Conservation (phyloP, 164 flowering plant species). For the Piper betle region DNA sequence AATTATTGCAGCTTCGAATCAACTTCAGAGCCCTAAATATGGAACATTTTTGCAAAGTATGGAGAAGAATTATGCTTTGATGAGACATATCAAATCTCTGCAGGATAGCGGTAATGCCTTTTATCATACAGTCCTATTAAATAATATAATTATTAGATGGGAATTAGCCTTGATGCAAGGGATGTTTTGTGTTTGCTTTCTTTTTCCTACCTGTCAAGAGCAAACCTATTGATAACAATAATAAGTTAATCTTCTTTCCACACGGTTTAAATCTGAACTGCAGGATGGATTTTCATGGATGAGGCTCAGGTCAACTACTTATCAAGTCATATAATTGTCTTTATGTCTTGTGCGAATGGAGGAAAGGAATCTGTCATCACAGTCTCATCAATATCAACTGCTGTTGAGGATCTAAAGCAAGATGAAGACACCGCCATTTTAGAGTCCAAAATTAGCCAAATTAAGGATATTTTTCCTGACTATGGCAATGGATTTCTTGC, state of each 20-base stretch:
- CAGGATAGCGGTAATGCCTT: background rate
- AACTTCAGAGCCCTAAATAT: conserved; percentile 19
- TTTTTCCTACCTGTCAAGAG: background rate
- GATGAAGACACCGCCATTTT: conserved; percentile 67
- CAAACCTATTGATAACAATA: too few species aligned
- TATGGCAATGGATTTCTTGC: conserved; percentile 77
- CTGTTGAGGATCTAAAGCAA: conserved; percentile 10
- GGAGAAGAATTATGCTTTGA: conserved; percentile 33
- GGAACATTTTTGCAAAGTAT: conserved; percentile 57
- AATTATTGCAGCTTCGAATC: conserved; percentile 27
- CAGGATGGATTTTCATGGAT: conserved; percentile 83
- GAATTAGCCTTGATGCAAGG: background rate
- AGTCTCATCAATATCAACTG: conserved; percentile 10
- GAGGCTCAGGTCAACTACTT: conserved; percentile 58
- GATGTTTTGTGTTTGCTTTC: background rate
- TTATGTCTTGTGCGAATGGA: conserved; percentile 8
- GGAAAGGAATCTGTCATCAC: conserved; percentile 14
- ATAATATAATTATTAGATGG: background rate
- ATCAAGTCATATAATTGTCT: conserved; percentile 20
- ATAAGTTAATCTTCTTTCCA: too few species aligned
- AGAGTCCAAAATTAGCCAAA: conserved; percentile 90
- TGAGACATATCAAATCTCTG: conserved; percentile 2
- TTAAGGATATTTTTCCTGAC: conserved; percentile 87
- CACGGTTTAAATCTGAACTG: background rate
- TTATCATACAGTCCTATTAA: background rate